These are phyloP conservation scores for Chaetoceros tenuissimus DNA, from an alignment of 108 stramenopile genomes.

Conservation along the genomic window DNA sequence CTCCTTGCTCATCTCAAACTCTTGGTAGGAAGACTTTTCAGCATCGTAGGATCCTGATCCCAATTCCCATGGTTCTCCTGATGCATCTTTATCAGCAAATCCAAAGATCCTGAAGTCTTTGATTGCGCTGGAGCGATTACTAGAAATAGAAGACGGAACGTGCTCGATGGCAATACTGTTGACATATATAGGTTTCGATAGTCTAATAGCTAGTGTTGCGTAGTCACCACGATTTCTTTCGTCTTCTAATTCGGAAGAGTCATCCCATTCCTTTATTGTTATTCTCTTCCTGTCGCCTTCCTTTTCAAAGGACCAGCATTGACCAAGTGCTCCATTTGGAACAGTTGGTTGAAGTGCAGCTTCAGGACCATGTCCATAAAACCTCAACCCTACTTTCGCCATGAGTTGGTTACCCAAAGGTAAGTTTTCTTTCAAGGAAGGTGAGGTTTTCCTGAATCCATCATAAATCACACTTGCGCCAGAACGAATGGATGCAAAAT, in stretches of 20 bases:
- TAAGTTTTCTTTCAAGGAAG: slow-evolving; percentile 48
- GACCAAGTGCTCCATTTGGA: slow-evolving; percentile 47
- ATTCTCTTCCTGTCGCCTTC: slow-evolving; percentile 12
- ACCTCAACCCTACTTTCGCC: slow-evolving; percentile 37
- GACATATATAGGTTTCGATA: slow-evolving; percentile 37
- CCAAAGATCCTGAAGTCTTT: slow-evolving; percentile 54
- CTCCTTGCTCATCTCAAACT: slow-evolving; percentile 39
- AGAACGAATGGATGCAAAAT: slow-evolving; percentile 47
- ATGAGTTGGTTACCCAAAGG: slow-evolving; percentile 61
- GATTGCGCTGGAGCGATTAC: slow-evolving; percentile 31
- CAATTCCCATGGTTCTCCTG: slow-evolving; percentile 40
- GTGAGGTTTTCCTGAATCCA: slow-evolving; percentile 52
- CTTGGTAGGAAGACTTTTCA: slow-evolving; percentile 25
- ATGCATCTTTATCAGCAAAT: slow-evolving; percentile 46
- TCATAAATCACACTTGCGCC: slow-evolving; percentile 52
- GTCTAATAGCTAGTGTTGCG: slow-evolving; percentile 50
- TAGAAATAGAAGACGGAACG: slow-evolving; percentile 24
- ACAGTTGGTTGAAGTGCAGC: slow-evolving; percentile 60
- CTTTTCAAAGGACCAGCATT: slow-evolving; percentile 75
- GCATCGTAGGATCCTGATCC: slow-evolving; percentile 46
- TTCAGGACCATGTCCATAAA: slow-evolving; percentile 77
- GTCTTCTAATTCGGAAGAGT: slow-evolving; percentile 1
- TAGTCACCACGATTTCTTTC: slow-evolving; percentile 42
- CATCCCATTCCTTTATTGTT: slow-evolving; percentile 1
- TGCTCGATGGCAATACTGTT: slow-evolving; percentile 57